These are phyloP conservation scores for Fraxinus quadrangulata DNA, from an alignment of 257 asterid genomes.

Conservation along the genomic window DNA sequence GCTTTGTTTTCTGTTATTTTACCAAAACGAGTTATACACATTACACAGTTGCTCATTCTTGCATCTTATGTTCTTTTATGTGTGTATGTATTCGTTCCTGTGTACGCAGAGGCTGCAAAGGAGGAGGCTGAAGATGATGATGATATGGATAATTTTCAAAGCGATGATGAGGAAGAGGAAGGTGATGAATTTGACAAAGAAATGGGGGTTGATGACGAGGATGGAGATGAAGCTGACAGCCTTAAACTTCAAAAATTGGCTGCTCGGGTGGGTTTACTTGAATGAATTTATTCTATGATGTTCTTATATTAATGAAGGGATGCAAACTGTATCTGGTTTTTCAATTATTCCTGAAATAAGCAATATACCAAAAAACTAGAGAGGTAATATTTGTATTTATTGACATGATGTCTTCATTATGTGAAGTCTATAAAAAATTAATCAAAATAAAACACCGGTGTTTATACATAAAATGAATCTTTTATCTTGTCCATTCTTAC, in stretches of 20 bases:
- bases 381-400: background rate
- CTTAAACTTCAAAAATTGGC: constrained; percentile 78
- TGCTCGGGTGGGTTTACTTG: constrained; percentile 63
- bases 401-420: background rate
- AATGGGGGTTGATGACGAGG: constrained; percentile 93
- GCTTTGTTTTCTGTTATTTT: constrained; percentile 15
- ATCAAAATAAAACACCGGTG: background rate
- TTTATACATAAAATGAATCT: background rate
- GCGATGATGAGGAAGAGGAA: constrained; percentile 79
- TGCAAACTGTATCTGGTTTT: background rate
- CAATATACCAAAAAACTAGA: background rate
- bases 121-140: constrained; percentile 77
- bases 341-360: background rate
- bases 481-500: background rate
- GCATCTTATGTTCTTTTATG: background rate
- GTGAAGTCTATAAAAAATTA: background rate
- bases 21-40: background rate
- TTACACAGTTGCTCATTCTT: constrained; percentile 10
- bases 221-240: constrained; percentile 84
- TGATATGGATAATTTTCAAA: constrained; percentile 71
- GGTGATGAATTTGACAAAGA: constrained; percentile 80
- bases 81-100: background rate
- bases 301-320: background rate
- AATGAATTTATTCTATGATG: background rate
- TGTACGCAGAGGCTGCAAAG: constrained; percentile 69